phyloP scores from a whole-genome alignment of 305 asterid genomes.

The Fraxinus greggii region DNA sequence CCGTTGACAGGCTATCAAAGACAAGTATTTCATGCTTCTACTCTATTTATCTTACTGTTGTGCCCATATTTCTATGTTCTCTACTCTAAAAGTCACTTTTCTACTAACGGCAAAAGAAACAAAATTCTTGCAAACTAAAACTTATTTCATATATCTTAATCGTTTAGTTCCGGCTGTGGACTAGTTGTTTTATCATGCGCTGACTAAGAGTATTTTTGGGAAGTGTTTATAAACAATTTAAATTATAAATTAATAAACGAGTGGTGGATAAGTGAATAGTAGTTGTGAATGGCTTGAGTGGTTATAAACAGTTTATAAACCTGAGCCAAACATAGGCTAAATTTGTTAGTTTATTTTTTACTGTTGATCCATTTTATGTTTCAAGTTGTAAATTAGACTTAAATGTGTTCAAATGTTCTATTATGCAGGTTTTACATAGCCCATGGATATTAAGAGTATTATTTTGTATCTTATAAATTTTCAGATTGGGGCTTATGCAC shows the following conservation, averaged over 20 bases:
- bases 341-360: background rate
- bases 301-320: too few relatives aligned
- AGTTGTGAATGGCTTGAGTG: background rate
- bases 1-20: background rate
- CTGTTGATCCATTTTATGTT: background rate
- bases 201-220: background rate
- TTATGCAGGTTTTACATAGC: background rate
- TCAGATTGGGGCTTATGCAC: background rate
- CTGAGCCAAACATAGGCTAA: background rate
- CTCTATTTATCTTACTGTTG: background rate
- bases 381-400: background rate
- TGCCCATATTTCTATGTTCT: background rate
- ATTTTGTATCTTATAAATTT: background rate
- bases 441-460: background rate
- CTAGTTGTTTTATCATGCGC: background rate
- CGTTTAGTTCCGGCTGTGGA: background rate
- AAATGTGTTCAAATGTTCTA: background rate
- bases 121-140: background rate
- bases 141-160: background rate
- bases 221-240: background rate
- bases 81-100: background rate
- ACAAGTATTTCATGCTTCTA: background rate
- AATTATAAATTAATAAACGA: background rate
- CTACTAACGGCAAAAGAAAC: background rate
- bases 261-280: background rate